Percentiles rank a stretch among this genome's conserved stretches.
Conservation (phyloP, 768 basidiomycete species). For the Boletus rubropictus region DNA sequence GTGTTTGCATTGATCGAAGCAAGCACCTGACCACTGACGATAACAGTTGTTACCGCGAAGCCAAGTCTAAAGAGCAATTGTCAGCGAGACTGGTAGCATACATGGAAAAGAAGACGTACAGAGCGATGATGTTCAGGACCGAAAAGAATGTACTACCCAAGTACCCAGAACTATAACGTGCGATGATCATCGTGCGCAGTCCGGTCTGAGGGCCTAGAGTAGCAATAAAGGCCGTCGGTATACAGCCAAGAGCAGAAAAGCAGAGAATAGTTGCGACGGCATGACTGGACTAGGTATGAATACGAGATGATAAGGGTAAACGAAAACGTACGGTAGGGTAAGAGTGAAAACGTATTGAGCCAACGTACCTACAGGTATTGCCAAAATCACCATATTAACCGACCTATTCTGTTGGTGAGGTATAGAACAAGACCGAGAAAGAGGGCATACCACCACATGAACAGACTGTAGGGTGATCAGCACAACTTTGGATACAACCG, state of each 20-base stretch:
- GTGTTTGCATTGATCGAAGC: constrained; percentile 40
- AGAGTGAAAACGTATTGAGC: constrained; percentile 45
- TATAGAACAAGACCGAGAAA: not conserved
- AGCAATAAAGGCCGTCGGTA: constrained; percentile 45
- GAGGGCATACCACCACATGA: constrained; percentile 41
- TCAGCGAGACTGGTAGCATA: not conserved
- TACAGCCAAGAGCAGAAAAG: constrained; percentile 41
- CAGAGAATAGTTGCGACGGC: constrained; percentile 40
- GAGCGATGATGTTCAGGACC: constrained; percentile 49
- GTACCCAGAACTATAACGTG: constrained; percentile 45
- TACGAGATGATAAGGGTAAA: not conserved
- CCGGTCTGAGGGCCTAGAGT: constrained; percentile 50
- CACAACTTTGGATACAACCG: not conserved
- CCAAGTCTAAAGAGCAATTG: constrained; percentile 32
- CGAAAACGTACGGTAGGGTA: constrained; percentile 37
- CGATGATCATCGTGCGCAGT: constrained; percentile 49
- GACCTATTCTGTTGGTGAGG: constrained; percentile 30
- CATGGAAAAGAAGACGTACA: constrained; percentile 20
- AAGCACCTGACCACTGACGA: constrained; percentile 49
- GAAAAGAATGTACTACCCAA: constrained; percentile 45
- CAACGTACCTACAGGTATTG: constrained; percentile 47
- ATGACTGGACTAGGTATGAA: constrained; percentile 28
- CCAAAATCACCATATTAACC: constrained; percentile 43
- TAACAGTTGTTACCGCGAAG: constrained; percentile 44
- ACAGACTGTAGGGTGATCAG: constrained; percentile 27